Percentiles rank a stretch among this genome's conserved stretches.
phyloP scores from a whole-genome alignment of 805 yeast species.

The Metschnikowia henanensis region DNA sequence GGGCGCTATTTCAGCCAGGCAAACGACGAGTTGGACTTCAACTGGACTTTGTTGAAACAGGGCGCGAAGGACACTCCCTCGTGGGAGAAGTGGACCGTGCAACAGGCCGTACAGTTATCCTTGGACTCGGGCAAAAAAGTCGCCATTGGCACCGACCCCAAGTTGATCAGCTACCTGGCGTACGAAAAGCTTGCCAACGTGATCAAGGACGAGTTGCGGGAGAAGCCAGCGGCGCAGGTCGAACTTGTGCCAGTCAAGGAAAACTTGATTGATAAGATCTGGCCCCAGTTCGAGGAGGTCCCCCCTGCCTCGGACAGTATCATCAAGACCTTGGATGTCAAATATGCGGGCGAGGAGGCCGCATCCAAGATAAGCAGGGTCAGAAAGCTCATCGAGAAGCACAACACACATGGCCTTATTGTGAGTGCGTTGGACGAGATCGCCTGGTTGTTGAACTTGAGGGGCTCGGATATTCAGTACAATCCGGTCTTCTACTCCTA shows the following conservation, averaged over 20 bases:
- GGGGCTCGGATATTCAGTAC: conserved; percentile 56
- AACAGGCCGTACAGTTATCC: conserved; percentile 49
- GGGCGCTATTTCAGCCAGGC: conserved; percentile 64
- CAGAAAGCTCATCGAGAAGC: conserved; percentile 20
- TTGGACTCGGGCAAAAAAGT: conserved; percentile 43
- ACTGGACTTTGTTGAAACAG: conserved; percentile 57
- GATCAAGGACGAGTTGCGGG: conserved; percentile 27
- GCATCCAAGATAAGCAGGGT: conserved; percentile 56
- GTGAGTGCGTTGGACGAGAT: conserved; percentile 51
- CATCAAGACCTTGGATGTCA: conserved; percentile 49
- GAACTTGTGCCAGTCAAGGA: conserved; percentile 45
- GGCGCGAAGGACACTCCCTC: conserved; percentile 49
- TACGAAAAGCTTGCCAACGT: conserved; percentile 31
- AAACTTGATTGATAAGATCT: conserved; percentile 74
- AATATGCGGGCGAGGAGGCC: conserved; percentile 66
- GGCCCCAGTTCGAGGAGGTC: conserved; percentile 63
- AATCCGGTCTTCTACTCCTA: conserved; percentile 54
- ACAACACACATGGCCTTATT: conserved; percentile 36
- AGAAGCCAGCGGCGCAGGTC: conserved; percentile 32
- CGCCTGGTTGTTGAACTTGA: conserved; percentile 52
- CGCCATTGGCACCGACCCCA: conserved; percentile 51
- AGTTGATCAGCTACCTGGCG: conserved; percentile 40
- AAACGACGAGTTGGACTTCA: conserved; percentile 54
- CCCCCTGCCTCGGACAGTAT: conserved; percentile 55
- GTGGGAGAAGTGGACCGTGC: conserved; percentile 61